Base-by-base conservation (phyloP, 495 filamentous ascomycete genomes). In the Trichoderma parareesei region DNA sequence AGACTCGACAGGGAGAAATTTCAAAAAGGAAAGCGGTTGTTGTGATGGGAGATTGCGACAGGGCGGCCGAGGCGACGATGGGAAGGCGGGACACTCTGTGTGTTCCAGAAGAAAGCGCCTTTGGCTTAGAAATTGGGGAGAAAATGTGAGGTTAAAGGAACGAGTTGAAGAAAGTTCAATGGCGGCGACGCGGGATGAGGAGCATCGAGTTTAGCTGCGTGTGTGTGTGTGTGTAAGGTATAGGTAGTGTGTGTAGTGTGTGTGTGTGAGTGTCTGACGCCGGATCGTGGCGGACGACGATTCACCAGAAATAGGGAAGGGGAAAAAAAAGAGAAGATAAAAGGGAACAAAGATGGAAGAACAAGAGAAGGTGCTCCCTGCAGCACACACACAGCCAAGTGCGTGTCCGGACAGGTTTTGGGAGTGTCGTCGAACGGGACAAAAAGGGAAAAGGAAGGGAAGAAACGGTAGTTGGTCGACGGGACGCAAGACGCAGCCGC, bases 291-390 rank as follows among this genome's bases (percentile, higher is more conserved):
- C 27, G 27, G 27, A 27, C 27, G 27, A 27, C 27, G 44, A 48
- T 48, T 14, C 5, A 63, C 27, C 27, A 59, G 48, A 43, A 46
- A 63, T 61, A 43, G 42, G 66, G 43, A 63, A 62, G 41, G 38
- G 65, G 27, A 64, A 55, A 33, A 65, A 61, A 63, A 44, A 60
- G 55, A 48, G 46, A 53, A 40, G 37, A 38, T 4, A 18, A 55
- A 38, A 61, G 27, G 10, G 60, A 43, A 61, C 11, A 40, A 33
- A 16, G 8, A 13, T 27, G 27, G 27, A 27, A 27, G 35, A 62
- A 62, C 8, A 62, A 62, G 42, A 62, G 42, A 62, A 38, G 42
- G 60, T 42, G 38, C 60, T 37, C 42, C 60, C 60, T 62, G 38
- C 60, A 41, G 38, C 38, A 46, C 60, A 35, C 53, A 57, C 53